A percentile compares a stretch with the other conserved stretches of the same genome.
phyloP scores from a whole-genome alignment of 2,329 filamentous ascomycete genomes.

The Exophiala phaeomuriformis region DNA sequence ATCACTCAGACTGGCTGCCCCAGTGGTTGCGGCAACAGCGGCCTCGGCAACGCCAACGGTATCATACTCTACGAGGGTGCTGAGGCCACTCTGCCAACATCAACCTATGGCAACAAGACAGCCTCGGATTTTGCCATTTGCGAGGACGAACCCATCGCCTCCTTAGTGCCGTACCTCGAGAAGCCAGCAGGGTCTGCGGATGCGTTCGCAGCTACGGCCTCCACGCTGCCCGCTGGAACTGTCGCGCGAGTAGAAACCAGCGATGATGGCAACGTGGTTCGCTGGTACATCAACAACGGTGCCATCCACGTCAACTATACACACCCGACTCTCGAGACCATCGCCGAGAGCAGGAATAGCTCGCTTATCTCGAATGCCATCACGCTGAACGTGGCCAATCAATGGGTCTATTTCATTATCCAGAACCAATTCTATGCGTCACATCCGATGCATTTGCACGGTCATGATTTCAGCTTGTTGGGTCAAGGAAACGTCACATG shows the following conservation, averaged over 20 bases:
- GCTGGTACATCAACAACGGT: constrained; percentile 32
- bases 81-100: constrained; percentile 25
- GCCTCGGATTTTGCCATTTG: constrained; percentile 29
- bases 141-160: constrained; percentile 26
- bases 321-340: constrained; percentile 28
- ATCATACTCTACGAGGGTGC: constrained; percentile 28
- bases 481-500: constrained; percentile 40
- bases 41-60: constrained; percentile 26
- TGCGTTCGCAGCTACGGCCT: constrained; percentile 28
- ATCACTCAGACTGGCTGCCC: constrained; percentile 27
- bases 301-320: constrained; percentile 32
- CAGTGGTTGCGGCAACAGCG: constrained; percentile 20
- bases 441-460: constrained; percentile 64
- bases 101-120: constrained; percentile 25
- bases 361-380: constrained; percentile 17
- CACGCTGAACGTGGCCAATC: constrained; percentile 6
- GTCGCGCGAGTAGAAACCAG: constrained; percentile 21
- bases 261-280: constrained; percentile 26
- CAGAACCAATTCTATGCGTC: constrained; percentile 27
- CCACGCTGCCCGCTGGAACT: constrained; percentile 22
- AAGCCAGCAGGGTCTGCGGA: constrained; percentile 22
- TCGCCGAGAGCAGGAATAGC: constrained; percentile 8
- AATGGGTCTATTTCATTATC: constrained; percentile 26
- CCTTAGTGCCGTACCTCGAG: constrained; percentile 26
- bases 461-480: constrained; percentile 60